These are phyloP conservation scores for Neltuma alba DNA, from an alignment of 306 rosid species.

Conservation along the genomic window DNA sequence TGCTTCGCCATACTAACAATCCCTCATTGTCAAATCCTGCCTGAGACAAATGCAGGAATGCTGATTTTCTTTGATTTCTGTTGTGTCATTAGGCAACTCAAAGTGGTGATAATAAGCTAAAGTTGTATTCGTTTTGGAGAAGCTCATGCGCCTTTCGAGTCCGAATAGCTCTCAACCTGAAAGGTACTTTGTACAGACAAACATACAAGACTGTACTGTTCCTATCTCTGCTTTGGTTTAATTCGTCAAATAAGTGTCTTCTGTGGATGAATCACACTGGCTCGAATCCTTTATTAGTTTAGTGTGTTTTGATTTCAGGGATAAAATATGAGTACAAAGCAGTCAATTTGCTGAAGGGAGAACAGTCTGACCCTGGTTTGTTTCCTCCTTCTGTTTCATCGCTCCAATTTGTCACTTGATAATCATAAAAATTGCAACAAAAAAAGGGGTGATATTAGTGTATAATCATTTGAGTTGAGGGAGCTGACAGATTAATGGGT, in stretches of 20 bases:
- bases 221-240: background rate
- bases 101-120: slow-evolving; percentile 13
- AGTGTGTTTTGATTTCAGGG: slow-evolving; percentile 39
- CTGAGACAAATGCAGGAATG: too few relatives aligned
- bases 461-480: background rate
- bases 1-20: background rate
- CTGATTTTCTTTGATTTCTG: background rate
- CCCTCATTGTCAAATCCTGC: background rate
- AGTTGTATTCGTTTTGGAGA: slow-evolving; percentile 47
- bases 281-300: background rate
- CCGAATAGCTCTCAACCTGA: slow-evolving; percentile 61
- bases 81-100: slow-evolving; percentile 35
- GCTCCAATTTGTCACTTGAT: background rate
- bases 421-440: too few relatives aligned
- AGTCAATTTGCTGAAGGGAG: slow-evolving; percentile 59
- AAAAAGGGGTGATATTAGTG: too few relatives aligned
- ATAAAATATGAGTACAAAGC: slow-evolving; percentile 59
- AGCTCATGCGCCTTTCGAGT: slow-evolving; percentile 50
- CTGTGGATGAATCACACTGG: background rate
- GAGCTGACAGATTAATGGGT: background rate
- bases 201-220: too few relatives aligned
- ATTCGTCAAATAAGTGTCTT: background rate
- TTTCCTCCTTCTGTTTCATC: background rate
- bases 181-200: slow-evolving; percentile 48
- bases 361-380: slow-evolving; percentile 63